Evolutionary conservation across 495 filamentous ascomycete genomes (phyloP).

Genomic region (Thozetella sp.): DNA sequence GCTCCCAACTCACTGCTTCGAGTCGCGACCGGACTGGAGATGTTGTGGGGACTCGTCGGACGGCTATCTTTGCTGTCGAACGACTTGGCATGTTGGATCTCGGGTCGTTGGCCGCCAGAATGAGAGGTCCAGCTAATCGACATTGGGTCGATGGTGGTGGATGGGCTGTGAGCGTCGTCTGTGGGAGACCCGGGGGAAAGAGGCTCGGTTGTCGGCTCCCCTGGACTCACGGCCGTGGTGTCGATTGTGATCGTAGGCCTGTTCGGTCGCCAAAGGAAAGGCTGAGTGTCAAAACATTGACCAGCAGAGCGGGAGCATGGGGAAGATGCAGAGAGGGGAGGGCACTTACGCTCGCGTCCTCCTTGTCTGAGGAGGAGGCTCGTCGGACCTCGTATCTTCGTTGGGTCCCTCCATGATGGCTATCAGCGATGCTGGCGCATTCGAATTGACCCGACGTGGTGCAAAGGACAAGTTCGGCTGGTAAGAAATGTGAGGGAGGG

Average conservation of each 20-base stretch:
- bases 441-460: not conserved
- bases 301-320: constrained; percentile 2
- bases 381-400: not conserved
- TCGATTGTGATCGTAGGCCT: constrained; percentile 77
- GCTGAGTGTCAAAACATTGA: constrained; percentile 9
- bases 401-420: not conserved
- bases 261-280: too few relatives aligned
- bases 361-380: not conserved
- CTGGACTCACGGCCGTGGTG: constrained; percentile 64
- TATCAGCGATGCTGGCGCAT: not conserved
- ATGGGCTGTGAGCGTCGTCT: constrained; percentile 45
- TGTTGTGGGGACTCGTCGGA: constrained; percentile 88
- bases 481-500: not conserved
- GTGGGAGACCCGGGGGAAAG: constrained; percentile 44
- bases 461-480: not conserved
- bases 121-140: constrained; percentile 39
- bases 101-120: constrained; percentile 42
- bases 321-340: not conserved
- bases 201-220: not conserved
- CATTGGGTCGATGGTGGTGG: constrained; percentile 38
- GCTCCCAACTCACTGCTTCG: constrained; percentile 43
- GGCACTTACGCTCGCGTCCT: constrained; percentile 20
- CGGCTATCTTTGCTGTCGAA: constrained; percentile 77
- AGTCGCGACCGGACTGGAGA: constrained; percentile 68
- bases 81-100: constrained; percentile 61